Conservation (phyloP, 2,329 filamentous ascomycete genomes). For the Ustilaginoidea virens region DNA sequence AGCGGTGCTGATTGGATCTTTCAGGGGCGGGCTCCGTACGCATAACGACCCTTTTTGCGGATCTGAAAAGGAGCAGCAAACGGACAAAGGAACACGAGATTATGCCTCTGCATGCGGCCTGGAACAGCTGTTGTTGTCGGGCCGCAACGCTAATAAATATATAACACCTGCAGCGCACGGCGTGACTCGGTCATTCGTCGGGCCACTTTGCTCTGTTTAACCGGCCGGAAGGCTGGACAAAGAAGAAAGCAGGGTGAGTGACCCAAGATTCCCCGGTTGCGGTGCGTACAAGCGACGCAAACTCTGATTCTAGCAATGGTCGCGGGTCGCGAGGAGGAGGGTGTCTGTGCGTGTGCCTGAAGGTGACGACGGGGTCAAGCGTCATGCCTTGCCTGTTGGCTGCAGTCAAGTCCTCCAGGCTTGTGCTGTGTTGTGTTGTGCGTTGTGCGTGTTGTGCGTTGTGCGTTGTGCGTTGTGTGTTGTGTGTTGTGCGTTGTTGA, state of each 20-base stretch:
- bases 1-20: constrained; percentile 8
- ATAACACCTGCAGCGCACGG: constrained; percentile 1
- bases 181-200: neutral
- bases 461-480: no score
- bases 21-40: neutral
- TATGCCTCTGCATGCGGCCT: neutral
- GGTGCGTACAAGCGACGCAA: no score
- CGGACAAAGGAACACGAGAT: no score
- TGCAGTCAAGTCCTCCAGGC: no score
- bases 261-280: no score
- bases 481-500: no score
- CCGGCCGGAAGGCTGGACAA: neutral
- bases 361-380: no score
- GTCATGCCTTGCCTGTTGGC: no score
- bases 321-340: neutral
- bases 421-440: no score
- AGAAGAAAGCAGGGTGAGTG: neutral
- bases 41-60: neutral
- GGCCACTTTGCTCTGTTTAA: no score
- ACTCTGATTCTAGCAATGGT: no score
- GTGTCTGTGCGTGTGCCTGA: constrained; percentile 1
- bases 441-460: no score
- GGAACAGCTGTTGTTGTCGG: constrained; percentile 2
- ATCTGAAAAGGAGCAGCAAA: constrained; percentile 1
- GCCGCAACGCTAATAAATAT: constrained; percentile 4